Base-by-base conservation (phyloP, 2,329 filamentous ascomycete species). In the Exophiala xenobiotica region DNA sequence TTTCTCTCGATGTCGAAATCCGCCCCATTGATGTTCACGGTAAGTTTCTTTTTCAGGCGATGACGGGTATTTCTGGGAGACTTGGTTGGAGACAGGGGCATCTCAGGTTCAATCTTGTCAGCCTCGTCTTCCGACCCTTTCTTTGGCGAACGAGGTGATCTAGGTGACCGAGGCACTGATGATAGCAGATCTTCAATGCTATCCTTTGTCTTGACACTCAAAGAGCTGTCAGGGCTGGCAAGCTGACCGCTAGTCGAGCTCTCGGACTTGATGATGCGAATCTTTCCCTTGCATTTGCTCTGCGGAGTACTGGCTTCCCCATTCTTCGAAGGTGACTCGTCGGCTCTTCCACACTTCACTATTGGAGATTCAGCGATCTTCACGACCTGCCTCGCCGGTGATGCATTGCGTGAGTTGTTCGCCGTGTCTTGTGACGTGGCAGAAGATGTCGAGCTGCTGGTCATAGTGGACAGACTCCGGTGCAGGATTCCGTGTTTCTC, bases 171-270 rank as follows among this genome's bases (percentile, higher is more conserved):
- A 9, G 54, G 39, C 11, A 61, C 51, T 8, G 11, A 43, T 11
- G 56, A 53, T 18, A 38, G 42, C 24, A 57, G 20, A 3, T 57
- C 53, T 49, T 60, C 58, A 33, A 60, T 53, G 29, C 56, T 60
- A 31, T 61, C 56, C 35, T 58, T 59, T 18, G 50, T 57, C 19
- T 51, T 49, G 9, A 59, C 39, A 47, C 55, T 58, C 2, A 60
- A 39, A 20, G 52, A 51, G 26, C 53, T 55, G 12, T 58, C 50
- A 9, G 50, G 51, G 4, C 49, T 49, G 16, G 43, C 53, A 1
- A 53, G 35, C 2, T 31, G 41, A 16, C 49, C 19, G n/a, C 22
- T 29, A 4, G 12, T 24, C 11, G 38, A 24, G 22, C 22, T 40
- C 26, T 27, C 11, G 2, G 49, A 37, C 11, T 39, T 19, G 14